These are phyloP conservation scores for Lojkania enalia DNA, from an alignment of 2,329 filamentous ascomycete species.

Conservation along the genomic window DNA sequence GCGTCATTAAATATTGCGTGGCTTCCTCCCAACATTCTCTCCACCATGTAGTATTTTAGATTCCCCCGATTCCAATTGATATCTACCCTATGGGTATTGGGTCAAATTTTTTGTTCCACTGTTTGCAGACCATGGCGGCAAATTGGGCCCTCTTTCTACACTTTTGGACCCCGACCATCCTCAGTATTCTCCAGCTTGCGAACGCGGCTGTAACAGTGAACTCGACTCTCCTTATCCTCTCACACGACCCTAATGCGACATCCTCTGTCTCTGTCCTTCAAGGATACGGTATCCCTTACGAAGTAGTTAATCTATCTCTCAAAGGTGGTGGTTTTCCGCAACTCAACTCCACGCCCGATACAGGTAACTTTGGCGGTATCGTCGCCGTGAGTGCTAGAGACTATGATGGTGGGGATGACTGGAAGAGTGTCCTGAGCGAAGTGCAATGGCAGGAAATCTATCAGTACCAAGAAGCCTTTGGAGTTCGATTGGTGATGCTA, in stretches of 20 bases:
- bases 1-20: no score
- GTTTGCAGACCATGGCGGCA: no score
- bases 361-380: constrained; percentile 62
- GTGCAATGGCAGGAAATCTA: constrained; percentile 60
- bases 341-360: constrained; percentile 52
- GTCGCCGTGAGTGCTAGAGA: constrained; percentile 55
- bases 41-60: no score
- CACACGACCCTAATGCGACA: constrained; percentile 52
- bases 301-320: constrained; percentile 56
- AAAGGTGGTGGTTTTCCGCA: constrained; percentile 53
- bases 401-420: constrained; percentile 50
- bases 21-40: no score
- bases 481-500: constrained; percentile 61
- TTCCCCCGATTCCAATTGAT: no score
- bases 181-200: no score
- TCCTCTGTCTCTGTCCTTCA: constrained; percentile 56
- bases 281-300: constrained; percentile 62
- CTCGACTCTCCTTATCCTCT: constrained; percentile 58
- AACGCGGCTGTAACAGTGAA: constrained; percentile 20
- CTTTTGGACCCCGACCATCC: no score
- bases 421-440: constrained; percentile 54
- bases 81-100: no score
- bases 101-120: no score
- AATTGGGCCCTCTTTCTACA: no score
- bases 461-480: constrained; percentile 59